Percentiles rank a stretch among this genome's conserved stretches.
Evolutionary conservation across 2,329 filamentous ascomycete species (phyloP).

Genomic region (Aspergillus sclerotialis): DNA sequence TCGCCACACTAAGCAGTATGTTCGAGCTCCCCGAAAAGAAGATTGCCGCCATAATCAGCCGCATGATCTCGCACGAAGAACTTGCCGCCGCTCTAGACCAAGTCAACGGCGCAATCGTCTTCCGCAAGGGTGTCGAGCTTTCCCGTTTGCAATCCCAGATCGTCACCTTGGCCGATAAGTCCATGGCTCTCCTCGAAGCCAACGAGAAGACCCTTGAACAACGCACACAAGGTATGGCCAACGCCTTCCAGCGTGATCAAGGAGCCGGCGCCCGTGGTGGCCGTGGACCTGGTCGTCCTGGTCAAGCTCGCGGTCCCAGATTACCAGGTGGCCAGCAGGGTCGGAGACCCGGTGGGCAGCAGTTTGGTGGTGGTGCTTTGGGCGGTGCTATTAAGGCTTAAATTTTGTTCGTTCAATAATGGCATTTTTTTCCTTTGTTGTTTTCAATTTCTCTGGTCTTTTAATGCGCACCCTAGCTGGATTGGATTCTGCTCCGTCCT

Average conservation of each 20-base stretch:
- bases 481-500: conserved; percentile 9
- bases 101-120: conserved; percentile 94
- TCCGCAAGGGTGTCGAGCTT: conserved; percentile 98
- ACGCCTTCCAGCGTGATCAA: conserved; percentile 90
- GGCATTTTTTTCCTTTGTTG: conserved; percentile 18
- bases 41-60: conserved; percentile 90
- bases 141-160: conserved; percentile 92
- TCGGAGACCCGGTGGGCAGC: conserved; percentile 42
- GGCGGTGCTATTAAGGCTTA: conserved; percentile 46
- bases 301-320: conserved; percentile 30
- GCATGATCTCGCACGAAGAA: conserved; percentile 99
- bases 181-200: conserved; percentile 87
- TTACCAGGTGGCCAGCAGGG: conserved; percentile 34
- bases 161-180: conserved; percentile 91
- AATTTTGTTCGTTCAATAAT: conserved; percentile 25
- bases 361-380: conserved; percentile 45
- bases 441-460: conserved; percentile 16
- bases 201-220: conserved; percentile 98
- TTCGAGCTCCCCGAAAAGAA: conserved; percentile 90
- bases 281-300: conserved; percentile 41
- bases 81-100: conserved; percentile 93
- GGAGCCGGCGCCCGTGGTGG: conserved; percentile 64
- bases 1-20: conserved; percentile 81
- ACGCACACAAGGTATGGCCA: conserved; percentile 88
- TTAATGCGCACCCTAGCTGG: no score